phyloP scores from a whole-genome alignment of 2,329 filamentous ascomycete species.

The Diaporthe sp. region DNA sequence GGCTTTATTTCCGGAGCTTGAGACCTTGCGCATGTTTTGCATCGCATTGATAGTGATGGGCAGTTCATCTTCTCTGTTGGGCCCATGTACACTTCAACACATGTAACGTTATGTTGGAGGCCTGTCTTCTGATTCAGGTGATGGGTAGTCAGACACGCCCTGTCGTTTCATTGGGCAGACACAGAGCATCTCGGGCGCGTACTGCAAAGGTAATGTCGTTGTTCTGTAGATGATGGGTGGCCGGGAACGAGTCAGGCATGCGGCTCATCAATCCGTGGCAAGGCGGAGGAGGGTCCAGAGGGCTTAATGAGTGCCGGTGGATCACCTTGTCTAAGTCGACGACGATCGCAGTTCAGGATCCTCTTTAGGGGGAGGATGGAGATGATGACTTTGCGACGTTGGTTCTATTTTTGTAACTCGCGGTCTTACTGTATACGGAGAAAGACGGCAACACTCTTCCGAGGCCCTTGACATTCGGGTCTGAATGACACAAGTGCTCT shows the following conservation, averaged over 20 bases:
- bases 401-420: constrained; percentile 9
- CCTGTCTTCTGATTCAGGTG: background rate
- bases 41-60: background rate
- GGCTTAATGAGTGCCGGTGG: constrained; percentile 25
- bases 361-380: constrained; percentile 17
- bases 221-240: constrained; percentile 4
- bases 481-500: background rate
- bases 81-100: background rate
- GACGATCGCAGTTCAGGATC: constrained; percentile 21
- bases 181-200: background rate
- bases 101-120: constrained; percentile 11
- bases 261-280: constrained; percentile 9
- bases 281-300: constrained; percentile 1
- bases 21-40: background rate
- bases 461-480: background rate
- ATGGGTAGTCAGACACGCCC: background rate
- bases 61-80: background rate
- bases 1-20: background rate
- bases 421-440: background rate
- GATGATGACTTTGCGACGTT: background rate
- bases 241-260: constrained; percentile 9
- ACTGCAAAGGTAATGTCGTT: background rate
- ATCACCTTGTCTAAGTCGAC: constrained; percentile 8
- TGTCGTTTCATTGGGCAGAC: background rate
- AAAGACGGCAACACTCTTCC: background rate